Conservation (phyloP, 345 rosid species). For the Salix viminalis region DNA sequence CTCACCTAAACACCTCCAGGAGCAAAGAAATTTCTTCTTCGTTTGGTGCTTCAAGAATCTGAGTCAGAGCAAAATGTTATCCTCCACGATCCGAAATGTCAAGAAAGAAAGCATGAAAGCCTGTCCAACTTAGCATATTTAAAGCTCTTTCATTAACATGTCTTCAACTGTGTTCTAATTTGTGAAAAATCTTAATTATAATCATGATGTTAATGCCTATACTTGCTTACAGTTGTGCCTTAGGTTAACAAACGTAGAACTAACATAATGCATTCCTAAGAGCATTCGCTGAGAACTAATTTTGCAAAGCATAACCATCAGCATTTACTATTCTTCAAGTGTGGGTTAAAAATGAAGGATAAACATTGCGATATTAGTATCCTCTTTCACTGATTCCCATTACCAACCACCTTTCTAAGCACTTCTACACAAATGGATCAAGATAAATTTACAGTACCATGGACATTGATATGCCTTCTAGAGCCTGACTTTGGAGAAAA, state of each 20-base stretch:
- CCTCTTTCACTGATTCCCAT: not conserved
- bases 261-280: not conserved
- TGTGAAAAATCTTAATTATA: not conserved
- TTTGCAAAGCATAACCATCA: not conserved
- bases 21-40: conserved; percentile 88
- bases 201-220: not conserved
- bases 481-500: conserved; percentile 93
- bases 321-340: not conserved
- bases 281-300: not conserved
- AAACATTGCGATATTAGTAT: not conserved
- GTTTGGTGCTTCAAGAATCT: conserved; percentile 94
- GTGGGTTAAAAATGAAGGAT: not conserved
- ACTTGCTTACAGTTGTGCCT: not conserved
- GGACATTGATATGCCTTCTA: conserved; percentile 79
- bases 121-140: not conserved
- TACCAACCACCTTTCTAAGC: not conserved
- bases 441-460: conserved; percentile 50
- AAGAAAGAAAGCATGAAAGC: conserved; percentile 1
- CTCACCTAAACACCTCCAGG: conserved; percentile 82
- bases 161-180: not conserved
- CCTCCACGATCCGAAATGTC: conserved; percentile 14
- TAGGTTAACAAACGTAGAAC: not conserved
- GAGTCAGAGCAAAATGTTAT: conserved; percentile 33
- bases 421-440: not conserved
- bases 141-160: not conserved